Evolutionary conservation across 768 basidiomycete species (phyloP), one percentile per base, ranked within the genome.

Genomic region (Boletus tomentosulus): DNA sequence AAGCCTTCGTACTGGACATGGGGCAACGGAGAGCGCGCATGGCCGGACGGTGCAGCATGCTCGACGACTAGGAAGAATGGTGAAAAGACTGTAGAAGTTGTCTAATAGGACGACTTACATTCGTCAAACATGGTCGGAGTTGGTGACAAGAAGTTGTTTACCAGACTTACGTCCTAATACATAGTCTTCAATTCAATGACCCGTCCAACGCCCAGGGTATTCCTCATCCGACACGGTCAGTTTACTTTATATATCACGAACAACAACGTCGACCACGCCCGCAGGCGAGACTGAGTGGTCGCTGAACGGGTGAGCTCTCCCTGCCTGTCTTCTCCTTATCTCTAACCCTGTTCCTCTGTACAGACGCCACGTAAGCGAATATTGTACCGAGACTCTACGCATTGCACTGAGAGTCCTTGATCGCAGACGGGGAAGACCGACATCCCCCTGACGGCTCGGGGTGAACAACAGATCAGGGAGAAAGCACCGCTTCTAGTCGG

Each of bases 211-310:
- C 91, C 91, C 31, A 80, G 91, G 51, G 71, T 94, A 46, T 88
- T 91, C 68, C 71, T 93, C 45, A 76, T 93, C 61, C 81, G 91
- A 56, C 91, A 94, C 67, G 92, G 88, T 84, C 62, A 63, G 61
- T 55, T 15, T 35, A 22, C n/a, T 53, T 6, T 52, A 6, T 22
- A 8, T 30, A 25, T 49, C 49, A 19, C 44, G 16, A 31, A 12
- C 33, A 19, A 43, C 39, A 22, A 43, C 13, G n/a, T 16, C 55
- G 48, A 67, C 52, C 3, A 35, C 15, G 0, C 19, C 22, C 27
- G 11, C 50, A 92, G 89, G 92, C 31, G 89, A 97, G 75, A 98
- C 95, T 2, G 94, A 95, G 68, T 98, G 94, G 93, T 91, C 90
- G 16, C 63, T 87, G 42, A 93, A 88, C 61, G 93, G 92, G 83